Conservation (phyloP, 1,139 yeast genomes). For the Starmera stellimalicola region DNA sequence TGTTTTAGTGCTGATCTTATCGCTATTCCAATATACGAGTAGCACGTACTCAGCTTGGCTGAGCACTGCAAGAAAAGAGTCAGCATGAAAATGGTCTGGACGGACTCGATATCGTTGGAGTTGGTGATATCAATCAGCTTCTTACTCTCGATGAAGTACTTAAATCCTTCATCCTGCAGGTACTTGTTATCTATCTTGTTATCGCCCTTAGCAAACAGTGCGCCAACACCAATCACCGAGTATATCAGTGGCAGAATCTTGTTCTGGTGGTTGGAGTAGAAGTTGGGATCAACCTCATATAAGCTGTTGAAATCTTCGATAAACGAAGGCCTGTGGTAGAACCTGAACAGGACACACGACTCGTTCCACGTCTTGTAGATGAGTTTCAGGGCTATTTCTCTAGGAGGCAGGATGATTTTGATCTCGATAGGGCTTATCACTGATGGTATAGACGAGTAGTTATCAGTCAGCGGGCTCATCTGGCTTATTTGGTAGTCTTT, state of each 20-base stretch:
- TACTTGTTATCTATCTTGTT: constrained; percentile 33
- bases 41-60: constrained; percentile 79
- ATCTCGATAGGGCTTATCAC: constrained; percentile 28
- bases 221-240: constrained; percentile 64
- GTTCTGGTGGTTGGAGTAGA: constrained; percentile 66
- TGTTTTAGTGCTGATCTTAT: constrained; percentile 73
- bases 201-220: constrained; percentile 45
- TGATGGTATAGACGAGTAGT: constrained; percentile 4
- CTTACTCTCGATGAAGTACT: constrained; percentile 76
- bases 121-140: constrained; percentile 63
- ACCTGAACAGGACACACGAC: constrained; percentile 77
- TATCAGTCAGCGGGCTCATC: constrained; percentile 1
- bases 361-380: constrained; percentile 77
- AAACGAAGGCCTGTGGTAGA: constrained; percentile 78
- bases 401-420: constrained; percentile 60
- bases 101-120: constrained; percentile 50
- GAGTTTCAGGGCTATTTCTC: constrained; percentile 60
- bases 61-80: constrained; percentile 80
- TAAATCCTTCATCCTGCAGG: constrained; percentile 71
- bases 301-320: constrained; percentile 46
- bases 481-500: constrained; percentile 9
- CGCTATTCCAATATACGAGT: constrained; percentile 84
- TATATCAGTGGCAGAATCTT: constrained; percentile 73
- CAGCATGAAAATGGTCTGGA: constrained; percentile 62
- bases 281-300: constrained; percentile 57